Evolutionary conservation across 129 eudicot species (phyloP), one percentile per base, ranked within the genome.

Genomic region (Gnaphalium uliginosum): DNA sequence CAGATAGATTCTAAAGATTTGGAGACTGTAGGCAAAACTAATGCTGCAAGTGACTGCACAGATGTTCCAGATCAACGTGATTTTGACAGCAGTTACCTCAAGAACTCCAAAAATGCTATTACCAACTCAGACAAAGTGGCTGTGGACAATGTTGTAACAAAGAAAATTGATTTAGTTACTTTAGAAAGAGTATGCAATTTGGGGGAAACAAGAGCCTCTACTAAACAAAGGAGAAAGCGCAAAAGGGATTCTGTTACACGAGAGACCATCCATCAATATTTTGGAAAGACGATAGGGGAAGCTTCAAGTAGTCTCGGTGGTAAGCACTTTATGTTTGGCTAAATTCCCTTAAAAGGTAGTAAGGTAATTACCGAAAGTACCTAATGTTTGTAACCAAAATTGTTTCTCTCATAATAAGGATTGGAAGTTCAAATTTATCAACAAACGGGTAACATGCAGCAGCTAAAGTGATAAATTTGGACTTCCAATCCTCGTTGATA

Each of bases 21-120:
- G 24, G n/a, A 5, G 6, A 15, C 58, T 11, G 0, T 24, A 1
- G 25, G 57, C 33, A 59, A 43, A 6, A 11, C 59, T 10, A 13
- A 23, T 24, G 10, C 5, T 43, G 10, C 23, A 21, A 43, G 0
- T 24, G 32, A 68, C 15, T 23, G 58, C 59, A 43, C 7, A 24
- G 23, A 24, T 24, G 73, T 23, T 43, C 58, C 23, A 43, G 21
- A 68, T 68, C 73, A 68, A 43, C 10, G 21, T 68, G 73, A 24
- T 14, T 68, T 68, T 68, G 10, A 29, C 4, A 13, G 9, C 5
- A 21, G 1, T 41, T 46, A 11, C 14, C 58, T 11, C 22, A 24
- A 23, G 58, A 43, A 68, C 58, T 14, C 1, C 10, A 64, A 22
- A 0, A 3, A 23, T 18, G 8, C 58, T 32, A 64, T 18, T 30